Evolutionary conservation across 1,284 basidiomycete species (phyloP).

Genomic region (Heterobasidion annosum): DNA sequence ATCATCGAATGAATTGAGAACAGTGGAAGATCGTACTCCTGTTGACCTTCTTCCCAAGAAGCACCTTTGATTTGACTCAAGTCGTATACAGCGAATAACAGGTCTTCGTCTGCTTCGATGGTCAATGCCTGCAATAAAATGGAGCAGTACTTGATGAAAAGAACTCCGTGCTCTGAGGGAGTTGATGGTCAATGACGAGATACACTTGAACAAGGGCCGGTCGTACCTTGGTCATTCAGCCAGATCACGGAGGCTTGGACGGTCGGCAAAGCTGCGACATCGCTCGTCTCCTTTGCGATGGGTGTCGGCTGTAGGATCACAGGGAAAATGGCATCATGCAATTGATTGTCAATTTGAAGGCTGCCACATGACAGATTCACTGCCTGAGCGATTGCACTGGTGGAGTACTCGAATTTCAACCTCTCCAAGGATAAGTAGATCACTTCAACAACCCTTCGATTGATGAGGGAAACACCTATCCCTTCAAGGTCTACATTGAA

Average conservation of each 20-base stretch:
- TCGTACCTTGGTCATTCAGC: constrained; percentile 85
- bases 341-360: constrained; percentile 95
- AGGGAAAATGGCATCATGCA: constrained; percentile 94
- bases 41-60: constrained; percentile 72
- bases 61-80: constrained; percentile 88
- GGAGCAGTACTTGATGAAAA: constrained; percentile 97
- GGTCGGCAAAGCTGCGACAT: constrained; percentile 83
- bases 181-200: constrained; percentile 1
- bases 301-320: constrained; percentile 95
- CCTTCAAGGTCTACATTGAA: constrained; percentile 82
- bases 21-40: constrained; percentile 50
- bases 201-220: not conserved
- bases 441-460: constrained; percentile 83
- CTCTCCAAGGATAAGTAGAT: constrained; percentile 80
- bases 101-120: constrained; percentile 95
- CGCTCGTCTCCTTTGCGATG: constrained; percentile 75
- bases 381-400: constrained; percentile 77
- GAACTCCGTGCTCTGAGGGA: constrained; percentile 82
- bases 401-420: constrained; percentile 82
- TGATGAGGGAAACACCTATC: constrained; percentile 89
- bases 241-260: constrained; percentile 85
- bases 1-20: not conserved
- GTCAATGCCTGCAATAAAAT: constrained; percentile 92
- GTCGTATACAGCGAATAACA: constrained; percentile 89
- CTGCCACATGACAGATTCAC: constrained; percentile 81